phyloP scores from a whole-genome alignment of 768 basidiomycete genomes.

The Rhizopogon roseolus region DNA sequence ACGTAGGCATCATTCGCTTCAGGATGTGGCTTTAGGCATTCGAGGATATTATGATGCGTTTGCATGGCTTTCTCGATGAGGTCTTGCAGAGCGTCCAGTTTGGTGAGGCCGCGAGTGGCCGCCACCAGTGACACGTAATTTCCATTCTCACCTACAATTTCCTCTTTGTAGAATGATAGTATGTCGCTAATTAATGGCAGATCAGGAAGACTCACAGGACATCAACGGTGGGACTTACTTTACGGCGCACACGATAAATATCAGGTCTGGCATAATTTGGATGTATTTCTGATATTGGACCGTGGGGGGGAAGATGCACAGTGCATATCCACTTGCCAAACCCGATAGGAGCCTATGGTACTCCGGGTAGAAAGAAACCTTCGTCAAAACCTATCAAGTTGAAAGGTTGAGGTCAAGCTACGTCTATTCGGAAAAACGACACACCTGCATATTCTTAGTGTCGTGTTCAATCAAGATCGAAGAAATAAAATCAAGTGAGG shows the following conservation, averaged over 20 bases:
- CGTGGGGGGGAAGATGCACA: slow-evolving; percentile 26
- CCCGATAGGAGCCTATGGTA: slow-evolving; percentile 18
- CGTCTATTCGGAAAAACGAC: background rate
- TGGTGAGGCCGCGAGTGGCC: slow-evolving; percentile 14
- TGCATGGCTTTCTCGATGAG: slow-evolving; percentile 22
- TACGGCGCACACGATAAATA: no score
- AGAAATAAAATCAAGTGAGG: slow-evolving; percentile 30
- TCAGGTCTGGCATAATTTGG: slow-evolving; percentile 27
- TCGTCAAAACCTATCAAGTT: background rate
- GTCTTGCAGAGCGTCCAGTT: slow-evolving; percentile 18
- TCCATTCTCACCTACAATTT: slow-evolving; percentile 26
- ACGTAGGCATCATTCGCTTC: slow-evolving; percentile 16
- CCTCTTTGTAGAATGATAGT: slow-evolving; percentile 39
- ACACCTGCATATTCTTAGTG: slow-evolving; percentile 15
- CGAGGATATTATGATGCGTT: slow-evolving; percentile 17
- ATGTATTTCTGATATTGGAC: slow-evolving; percentile 24
- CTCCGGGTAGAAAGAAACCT: slow-evolving; percentile 11
- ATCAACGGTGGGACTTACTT: no score
- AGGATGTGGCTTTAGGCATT: slow-evolving; percentile 17
- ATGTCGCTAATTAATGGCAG: slow-evolving; percentile 25
- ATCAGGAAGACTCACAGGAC: no score
- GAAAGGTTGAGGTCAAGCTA: background rate
- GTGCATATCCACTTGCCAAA: slow-evolving; percentile 24
- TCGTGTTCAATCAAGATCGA: slow-evolving; percentile 22
- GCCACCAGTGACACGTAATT: slow-evolving; percentile 33